phyloP scores from a whole-genome alignment of 1,284 basidiomycete species.

The Filobasidium uniguttulatum region DNA sequence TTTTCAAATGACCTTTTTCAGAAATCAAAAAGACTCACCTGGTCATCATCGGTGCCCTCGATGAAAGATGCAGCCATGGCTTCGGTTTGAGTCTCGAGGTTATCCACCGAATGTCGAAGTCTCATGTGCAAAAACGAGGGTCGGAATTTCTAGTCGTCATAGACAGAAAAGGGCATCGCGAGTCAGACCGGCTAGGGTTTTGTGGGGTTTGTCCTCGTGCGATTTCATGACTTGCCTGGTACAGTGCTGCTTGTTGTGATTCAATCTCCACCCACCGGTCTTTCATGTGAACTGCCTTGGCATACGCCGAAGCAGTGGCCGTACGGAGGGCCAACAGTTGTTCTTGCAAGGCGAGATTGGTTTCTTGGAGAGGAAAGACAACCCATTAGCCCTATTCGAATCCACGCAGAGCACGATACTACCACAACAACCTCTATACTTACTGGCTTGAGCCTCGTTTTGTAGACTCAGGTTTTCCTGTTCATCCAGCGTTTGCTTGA shows the following conservation, averaged over 20 bases:
- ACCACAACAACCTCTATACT: slow-evolving; percentile 27
- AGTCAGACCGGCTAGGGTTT: not conserved
- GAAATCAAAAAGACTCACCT: not conserved
- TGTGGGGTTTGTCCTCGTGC: not conserved
- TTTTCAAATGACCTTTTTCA: not conserved
- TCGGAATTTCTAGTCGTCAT: slow-evolving; percentile 50
- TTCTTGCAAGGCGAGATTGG: slow-evolving; percentile 61
- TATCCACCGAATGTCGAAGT: slow-evolving; percentile 66
- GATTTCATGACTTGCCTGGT: slow-evolving; percentile 50
- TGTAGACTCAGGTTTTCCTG: slow-evolving; percentile 63
- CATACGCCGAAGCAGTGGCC: slow-evolving; percentile 69
- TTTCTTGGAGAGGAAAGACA: slow-evolving; percentile 39
- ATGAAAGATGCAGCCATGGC: slow-evolving; percentile 64
- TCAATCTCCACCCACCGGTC: slow-evolving; percentile 69
- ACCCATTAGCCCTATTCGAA: not conserved
- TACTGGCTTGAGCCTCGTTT: slow-evolving; percentile 71
- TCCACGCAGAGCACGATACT: not conserved
- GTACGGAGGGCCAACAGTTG: slow-evolving; percentile 55
- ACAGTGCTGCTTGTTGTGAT: slow-evolving; percentile 68
- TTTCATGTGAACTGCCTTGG: slow-evolving; percentile 65
- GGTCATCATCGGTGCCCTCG: slow-evolving; percentile 38
- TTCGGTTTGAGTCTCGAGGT: slow-evolving; percentile 78
- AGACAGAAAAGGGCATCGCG: not conserved
- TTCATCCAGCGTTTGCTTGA: slow-evolving; percentile 56
- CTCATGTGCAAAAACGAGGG: slow-evolving; percentile 75